Evolutionary conservation across 176 grass and related monocot genomes (phyloP).

Genomic region (Zea luxurians): DNA sequence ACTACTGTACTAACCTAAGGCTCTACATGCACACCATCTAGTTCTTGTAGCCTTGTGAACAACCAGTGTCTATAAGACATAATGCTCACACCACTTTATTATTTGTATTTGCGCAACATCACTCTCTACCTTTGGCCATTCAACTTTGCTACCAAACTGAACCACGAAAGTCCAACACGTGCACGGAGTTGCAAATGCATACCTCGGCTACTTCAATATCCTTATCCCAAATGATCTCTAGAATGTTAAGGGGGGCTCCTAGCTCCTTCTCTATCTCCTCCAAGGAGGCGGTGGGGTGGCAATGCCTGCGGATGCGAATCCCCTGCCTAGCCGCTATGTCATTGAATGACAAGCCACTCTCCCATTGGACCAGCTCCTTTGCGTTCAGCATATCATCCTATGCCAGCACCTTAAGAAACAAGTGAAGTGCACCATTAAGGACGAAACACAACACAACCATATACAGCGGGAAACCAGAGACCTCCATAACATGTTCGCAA

Average conservation of each 20-base stretch:
- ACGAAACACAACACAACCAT: neutral
- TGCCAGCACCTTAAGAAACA: slow-evolving; percentile 3
- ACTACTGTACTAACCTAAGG: neutral
- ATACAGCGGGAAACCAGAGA: neutral
- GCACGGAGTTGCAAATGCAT: neutral
- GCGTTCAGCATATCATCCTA: slow-evolving; percentile 45
- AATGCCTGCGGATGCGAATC: slow-evolving; percentile 70
- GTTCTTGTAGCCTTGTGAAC: neutral
- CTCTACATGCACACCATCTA: neutral
- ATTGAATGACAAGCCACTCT: slow-evolving; percentile 56
- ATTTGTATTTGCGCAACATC: neutral
- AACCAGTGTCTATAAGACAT: neutral
- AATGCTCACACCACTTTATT: neutral
- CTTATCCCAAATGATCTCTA: slow-evolving; percentile 97
- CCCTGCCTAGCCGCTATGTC: slow-evolving; percentile 65
- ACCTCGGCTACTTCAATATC: slow-evolving; percentile 80
- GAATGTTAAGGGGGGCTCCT: slow-evolving; percentile 62
- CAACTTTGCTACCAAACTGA: neutral
- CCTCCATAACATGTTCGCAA: neutral
- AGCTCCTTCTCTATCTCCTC: slow-evolving; percentile 34
- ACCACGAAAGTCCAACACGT: neutral
- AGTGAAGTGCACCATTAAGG: neutral
- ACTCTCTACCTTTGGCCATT: neutral
- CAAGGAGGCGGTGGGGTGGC: slow-evolving; percentile 28
- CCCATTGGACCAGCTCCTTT: slow-evolving; percentile 54